These are phyloP conservation scores for Perkinsus chesapeaki DNA, from an alignment of 169 alveolate species.

Conservation along the genomic window DNA sequence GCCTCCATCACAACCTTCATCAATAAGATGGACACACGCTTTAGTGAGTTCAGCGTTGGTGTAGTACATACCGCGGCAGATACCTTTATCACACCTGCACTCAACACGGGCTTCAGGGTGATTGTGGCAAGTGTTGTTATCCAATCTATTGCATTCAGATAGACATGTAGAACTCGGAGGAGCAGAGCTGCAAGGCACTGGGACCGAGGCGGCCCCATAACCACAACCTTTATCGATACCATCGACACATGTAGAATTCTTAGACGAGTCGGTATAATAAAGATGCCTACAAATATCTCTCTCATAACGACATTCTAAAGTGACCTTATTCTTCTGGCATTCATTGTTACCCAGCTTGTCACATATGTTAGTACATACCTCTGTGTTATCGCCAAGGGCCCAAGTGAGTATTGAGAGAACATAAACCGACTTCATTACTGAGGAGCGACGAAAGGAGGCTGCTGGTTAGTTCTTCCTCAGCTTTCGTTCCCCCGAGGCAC, in stretches of 20 bases:
- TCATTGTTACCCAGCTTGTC: not conserved
- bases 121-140: not conserved
- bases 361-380: not conserved
- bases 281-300: not conserved
- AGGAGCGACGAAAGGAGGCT: no score
- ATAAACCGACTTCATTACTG: not conserved
- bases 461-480: no score
- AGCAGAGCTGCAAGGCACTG: not conserved
- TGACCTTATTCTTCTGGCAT: not conserved
- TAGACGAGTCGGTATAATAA: not conserved
- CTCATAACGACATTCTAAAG: not conserved
- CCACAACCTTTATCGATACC: not conserved
- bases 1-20: not conserved
- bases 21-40: not conserved
- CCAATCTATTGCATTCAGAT: not conserved
- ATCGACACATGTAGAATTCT: not conserved
- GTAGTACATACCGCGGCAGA: not conserved
- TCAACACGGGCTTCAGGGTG: not conserved
- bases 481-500: no score
- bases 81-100: not conserved
- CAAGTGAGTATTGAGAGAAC: not conserved
- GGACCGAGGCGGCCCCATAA: not conserved
- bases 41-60: not conserved
- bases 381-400: not conserved
- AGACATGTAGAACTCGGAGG: not conserved